Evolutionary conservation across 176 grass and related monocot genomes (phyloP).

Genomic region (Puccinellia tenuiflora): DNA sequence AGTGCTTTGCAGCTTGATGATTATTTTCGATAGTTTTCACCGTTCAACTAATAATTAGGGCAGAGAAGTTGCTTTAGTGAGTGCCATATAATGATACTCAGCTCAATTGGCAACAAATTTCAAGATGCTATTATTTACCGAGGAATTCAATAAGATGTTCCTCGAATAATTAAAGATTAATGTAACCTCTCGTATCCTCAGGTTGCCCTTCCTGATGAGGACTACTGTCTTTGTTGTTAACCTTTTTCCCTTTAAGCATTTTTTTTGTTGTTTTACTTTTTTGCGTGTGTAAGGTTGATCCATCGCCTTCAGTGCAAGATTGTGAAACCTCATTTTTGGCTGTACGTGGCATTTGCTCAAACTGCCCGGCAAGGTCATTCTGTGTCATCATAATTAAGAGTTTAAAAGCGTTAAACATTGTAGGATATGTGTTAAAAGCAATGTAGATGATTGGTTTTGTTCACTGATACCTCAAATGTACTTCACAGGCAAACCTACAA

Average conservation of each 20-base stretch:
- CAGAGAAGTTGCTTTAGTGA: background rate
- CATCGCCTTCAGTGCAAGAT: background rate
- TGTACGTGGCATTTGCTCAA: slow-evolving; percentile 4
- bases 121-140: background rate
- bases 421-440: background rate
- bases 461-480: background rate
- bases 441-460: background rate
- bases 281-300: background rate
- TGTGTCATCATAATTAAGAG: background rate
- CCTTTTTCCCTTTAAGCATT: background rate
- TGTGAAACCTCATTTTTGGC: background rate
- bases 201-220: background rate
- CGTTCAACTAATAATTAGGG: background rate
- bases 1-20: background rate
- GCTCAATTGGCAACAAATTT: background rate
- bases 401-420: background rate
- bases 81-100: background rate
- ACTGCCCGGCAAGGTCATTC: background rate
- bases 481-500: background rate
- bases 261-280: background rate
- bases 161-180: background rate
- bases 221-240: background rate
- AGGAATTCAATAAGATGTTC: background rate
- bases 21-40: background rate
- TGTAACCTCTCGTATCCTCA: background rate